Base-by-base conservation (phyloP, 768 basidiomycete species). In the Hemileccinum rubropunctum region DNA sequence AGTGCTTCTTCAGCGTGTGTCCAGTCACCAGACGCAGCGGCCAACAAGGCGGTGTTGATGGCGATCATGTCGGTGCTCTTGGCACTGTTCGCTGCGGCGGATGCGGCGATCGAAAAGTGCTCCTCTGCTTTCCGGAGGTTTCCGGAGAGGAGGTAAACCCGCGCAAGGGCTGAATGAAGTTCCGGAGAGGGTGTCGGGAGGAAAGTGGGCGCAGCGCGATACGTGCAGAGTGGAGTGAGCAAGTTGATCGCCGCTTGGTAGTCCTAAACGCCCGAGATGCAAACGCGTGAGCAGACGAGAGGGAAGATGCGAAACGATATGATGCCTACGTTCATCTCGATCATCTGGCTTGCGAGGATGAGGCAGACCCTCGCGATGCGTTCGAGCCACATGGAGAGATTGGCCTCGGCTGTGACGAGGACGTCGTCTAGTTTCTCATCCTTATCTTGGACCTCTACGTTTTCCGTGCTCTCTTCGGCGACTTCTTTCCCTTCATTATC, bases 361-460 rank as follows among this genome's bases (percentile, higher is more conserved):
- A 93, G 64, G 47, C 77, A 81, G n/a, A 92, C 71, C 42, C 91
- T 73, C 14, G 85, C 79, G 4, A 83, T 83, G 48, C 90, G 80
- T 66, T 93, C 90, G 52, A 82, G 83, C 90, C 90, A 93, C 88
- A 91, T 91, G 44, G 76, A 74, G 17, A 75, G 64, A 28, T 67
- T 69, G 28, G 66, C 61, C 41, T 67, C 62, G 15, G 64, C 64
- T 3, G 70, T 57, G 3, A 37, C 46, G 36, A 65, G 63, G 26
- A 50, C 51, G 14, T 52, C 58, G 47, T 58, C 58, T n/a, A 7
- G 33, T 45, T 53, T 34, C 18, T 50, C 58, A n/a, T 40, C 47
- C 14, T 50, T 46, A 3, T 45, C 57, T 21, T 40, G 35, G 21
- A 17, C 39, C 34, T 41, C 41, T 27, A 37, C 30, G 37, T 41